A percentile compares a stretch with the other conserved stretches of the same genome.
Evolutionary conservation across 805 yeast species (phyloP).

Genomic region (Ogataea ramenticola): DNA sequence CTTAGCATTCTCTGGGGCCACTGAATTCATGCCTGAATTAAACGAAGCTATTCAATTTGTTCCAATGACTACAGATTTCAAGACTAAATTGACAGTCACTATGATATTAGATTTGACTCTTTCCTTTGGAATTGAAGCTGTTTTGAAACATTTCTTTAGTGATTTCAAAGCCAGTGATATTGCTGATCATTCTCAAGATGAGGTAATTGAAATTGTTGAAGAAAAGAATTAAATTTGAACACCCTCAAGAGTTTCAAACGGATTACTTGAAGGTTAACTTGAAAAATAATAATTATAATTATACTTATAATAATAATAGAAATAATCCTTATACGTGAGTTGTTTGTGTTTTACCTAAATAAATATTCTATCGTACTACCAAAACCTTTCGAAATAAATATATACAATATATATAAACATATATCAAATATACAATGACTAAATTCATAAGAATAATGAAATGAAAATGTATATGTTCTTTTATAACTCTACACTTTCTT

Average conservation of each 20-base stretch:
- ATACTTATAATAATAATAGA: not conserved
- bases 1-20: constrained; percentile 83
- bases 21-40: constrained; percentile 91
- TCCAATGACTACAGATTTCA: constrained; percentile 71
- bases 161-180: constrained; percentile 91
- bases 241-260: no score
- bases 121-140: constrained; percentile 70
- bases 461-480: not conserved
- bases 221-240: not conserved
- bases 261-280: no score
- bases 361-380: no score
- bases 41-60: constrained; percentile 91
- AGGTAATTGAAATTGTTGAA: constrained; percentile 2
- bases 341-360: no score
- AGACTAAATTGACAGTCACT: constrained; percentile 64
- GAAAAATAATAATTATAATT: no score
- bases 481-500: not conserved
- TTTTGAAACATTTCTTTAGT: constrained; percentile 80
- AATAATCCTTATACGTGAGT: no score
- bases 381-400: not conserved
- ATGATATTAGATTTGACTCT: constrained; percentile 71
- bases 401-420: no score
- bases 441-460: not conserved
- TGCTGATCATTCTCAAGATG: constrained; percentile 39
- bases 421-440: not conserved